Evolutionary conservation across 495 filamentous ascomycete genomes (phyloP).

Genomic region (Tuber microsphaerosporum): DNA sequence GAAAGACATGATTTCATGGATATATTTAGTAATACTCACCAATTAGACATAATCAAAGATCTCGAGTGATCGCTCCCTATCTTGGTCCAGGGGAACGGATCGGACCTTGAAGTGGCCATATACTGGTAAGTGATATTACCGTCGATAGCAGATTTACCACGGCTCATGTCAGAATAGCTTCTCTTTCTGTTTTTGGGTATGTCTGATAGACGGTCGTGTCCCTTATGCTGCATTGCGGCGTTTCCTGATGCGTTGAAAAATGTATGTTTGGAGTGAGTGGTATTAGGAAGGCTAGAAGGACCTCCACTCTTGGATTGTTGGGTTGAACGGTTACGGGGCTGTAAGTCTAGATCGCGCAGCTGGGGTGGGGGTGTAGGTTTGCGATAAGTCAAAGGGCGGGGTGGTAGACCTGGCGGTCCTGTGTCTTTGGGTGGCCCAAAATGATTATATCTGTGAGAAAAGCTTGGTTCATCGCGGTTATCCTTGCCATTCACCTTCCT

Average conservation of each 20-base stretch:
- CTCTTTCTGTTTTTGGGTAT: conserved; percentile 33
- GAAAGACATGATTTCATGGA: background rate
- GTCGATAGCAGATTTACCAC: conserved; percentile 48
- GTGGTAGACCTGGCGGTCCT: conserved; percentile 1
- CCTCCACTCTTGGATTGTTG: background rate
- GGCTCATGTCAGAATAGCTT: conserved; percentile 28
- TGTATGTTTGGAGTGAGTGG: background rate
- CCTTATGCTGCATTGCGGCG: background rate
- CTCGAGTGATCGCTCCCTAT: conserved; percentile 50
- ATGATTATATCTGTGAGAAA: background rate
- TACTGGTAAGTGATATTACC: conserved; percentile 55
- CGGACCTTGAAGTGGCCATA: conserved; percentile 5
- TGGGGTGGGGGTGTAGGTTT: background rate
- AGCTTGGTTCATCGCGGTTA: background rate
- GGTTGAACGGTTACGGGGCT: background rate
- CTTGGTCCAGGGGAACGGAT: conserved; percentile 42
- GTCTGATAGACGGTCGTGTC: conserved; percentile 7
- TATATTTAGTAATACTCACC: conserved; percentile 45
- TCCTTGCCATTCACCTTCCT: conserved; percentile 26
- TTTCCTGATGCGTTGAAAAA: background rate
- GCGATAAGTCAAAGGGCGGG: conserved; percentile 3
- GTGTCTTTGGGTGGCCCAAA: background rate
- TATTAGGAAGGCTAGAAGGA: background rate
- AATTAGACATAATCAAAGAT: conserved; percentile 46
- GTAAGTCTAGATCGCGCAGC: background rate